Base-by-base conservation (phyloP, 768 basidiomycete species). In the Suillus cothurnatus region DNA sequence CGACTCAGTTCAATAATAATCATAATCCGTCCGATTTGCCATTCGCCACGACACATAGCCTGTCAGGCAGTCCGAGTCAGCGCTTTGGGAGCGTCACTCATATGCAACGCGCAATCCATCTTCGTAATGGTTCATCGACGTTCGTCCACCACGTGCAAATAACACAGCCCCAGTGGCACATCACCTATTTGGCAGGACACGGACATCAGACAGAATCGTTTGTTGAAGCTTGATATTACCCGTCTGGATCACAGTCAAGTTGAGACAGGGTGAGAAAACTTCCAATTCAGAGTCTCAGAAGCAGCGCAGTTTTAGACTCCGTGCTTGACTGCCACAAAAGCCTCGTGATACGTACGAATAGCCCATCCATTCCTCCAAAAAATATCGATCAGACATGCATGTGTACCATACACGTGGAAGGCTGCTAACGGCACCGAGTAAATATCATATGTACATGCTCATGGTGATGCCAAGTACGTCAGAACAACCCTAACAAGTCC, bases 401-500 rank as follows among this genome's bases (percentile, higher is more conserved):
- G 31, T 53, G 19, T 53, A 53, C 52, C 52, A 53, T 39, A 58
- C 57, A 58, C 57, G 17, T 26, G 17, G 26, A 39, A 58, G 17
- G 15, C 57, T 39, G 26, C 17, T 58, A 39, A 28, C 26, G 17
- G 26, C 32, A 58, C 57, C 7, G 36, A 58, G 26, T 1, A 41
- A 32, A 39, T 21, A 38, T 38, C 14, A 38, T 15, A 59, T 21
- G 39, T 28, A 41, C 58, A 55, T 34, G 53, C 6, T 21, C 21
- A 32, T 55, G 21, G 39, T 14, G 19, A 58, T 41, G 39, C 38
- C 17, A 41, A 28, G 39, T 41, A 26, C 26, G 2, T 77, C 77
- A 86, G 67, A 88, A 88, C 72, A 88, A 73, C 19, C 86, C 86
- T 65, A 88, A 73, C 67, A 86, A 69, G 71, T 87, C 86, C 43